Conservation (phyloP, 192 early-diverging fungal species). For the Entomortierella lignicola region DNA sequence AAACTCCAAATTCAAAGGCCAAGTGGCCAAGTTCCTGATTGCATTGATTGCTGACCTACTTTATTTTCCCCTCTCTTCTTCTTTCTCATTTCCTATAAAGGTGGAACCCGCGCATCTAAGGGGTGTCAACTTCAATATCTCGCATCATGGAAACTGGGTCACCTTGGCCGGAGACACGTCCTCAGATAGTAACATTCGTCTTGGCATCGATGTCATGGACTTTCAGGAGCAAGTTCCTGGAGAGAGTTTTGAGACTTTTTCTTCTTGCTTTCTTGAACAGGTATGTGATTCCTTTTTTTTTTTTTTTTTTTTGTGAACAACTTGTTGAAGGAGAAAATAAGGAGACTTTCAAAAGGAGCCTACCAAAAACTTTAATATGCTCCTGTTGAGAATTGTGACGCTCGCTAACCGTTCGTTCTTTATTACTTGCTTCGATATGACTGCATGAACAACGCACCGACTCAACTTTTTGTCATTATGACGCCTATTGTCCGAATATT, state of each 20-base stretch:
- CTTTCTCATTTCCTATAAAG: background rate
- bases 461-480: too few relatives aligned
- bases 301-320: background rate
- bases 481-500: background rate
- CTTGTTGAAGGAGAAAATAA: background rate
- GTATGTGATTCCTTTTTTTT: conserved; percentile 11
- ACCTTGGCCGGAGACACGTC: conserved; percentile 57
- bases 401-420: too few relatives aligned
- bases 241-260: conserved; percentile 52
- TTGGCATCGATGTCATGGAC: conserved; percentile 66
- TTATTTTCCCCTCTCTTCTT: background rate
- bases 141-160: conserved; percentile 74
- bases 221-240: conserved; percentile 52
- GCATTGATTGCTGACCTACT: background rate
- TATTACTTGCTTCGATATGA: too few relatives aligned
- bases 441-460: too few relatives aligned
- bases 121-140: conserved; percentile 63
- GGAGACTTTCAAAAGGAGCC: background rate
- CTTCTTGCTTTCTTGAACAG: conserved; percentile 44
- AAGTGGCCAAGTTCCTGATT: background rate
- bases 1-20: background rate
- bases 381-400: background rate
- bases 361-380: background rate
- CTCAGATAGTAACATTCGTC: conserved; percentile 20
- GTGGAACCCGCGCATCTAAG: conserved; percentile 25